phyloP scores from a whole-genome alignment of 2,329 filamentous ascomycete genomes.

The Zymoseptoria ardabiliae region DNA sequence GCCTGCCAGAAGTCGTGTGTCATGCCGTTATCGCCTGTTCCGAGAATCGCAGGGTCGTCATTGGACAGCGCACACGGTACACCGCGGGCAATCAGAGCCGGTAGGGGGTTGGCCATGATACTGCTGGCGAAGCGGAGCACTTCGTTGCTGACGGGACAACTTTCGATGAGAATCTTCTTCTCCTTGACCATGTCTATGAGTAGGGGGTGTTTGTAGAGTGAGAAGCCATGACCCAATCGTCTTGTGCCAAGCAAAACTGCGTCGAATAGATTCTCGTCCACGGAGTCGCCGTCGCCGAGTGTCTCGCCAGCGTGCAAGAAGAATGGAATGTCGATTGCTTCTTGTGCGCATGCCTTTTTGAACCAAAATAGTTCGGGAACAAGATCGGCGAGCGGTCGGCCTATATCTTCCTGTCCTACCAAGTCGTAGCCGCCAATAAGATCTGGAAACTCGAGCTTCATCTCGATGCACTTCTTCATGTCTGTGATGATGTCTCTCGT shows the following conservation, averaged over 20 bases:
- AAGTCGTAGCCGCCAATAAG: constrained; percentile 83
- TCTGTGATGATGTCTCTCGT: constrained; percentile 60
- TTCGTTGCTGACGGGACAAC: constrained; percentile 86
- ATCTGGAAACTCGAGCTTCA: constrained; percentile 71
- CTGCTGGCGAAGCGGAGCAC: constrained; percentile 71
- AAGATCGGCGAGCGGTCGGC: constrained; percentile 66
- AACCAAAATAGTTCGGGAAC: constrained; percentile 91
- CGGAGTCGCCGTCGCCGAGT: constrained; percentile 66
- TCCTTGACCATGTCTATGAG: constrained; percentile 84
- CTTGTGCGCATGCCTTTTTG: constrained; percentile 70
- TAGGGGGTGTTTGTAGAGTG: constrained; percentile 83
- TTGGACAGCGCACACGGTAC: constrained; percentile 80
- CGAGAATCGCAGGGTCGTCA: constrained; percentile 83
- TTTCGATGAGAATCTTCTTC: constrained; percentile 79
- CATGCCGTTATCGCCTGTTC: constrained; percentile 72
- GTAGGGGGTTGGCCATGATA: constrained; percentile 71
- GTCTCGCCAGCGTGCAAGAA: constrained; percentile 94
- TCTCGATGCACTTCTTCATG: constrained; percentile 81
- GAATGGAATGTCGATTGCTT: constrained; percentile 78
- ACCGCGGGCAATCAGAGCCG: constrained; percentile 75
- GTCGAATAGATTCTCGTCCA: constrained; percentile 82
- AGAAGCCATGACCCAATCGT: constrained; percentile 83
- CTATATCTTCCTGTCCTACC: constrained; percentile 78
- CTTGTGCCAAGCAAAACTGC: constrained; percentile 79
- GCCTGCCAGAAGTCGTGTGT: constrained; percentile 94